phyloP scores from a whole-genome alignment of 1,284 basidiomycete genomes.

The Moesziomyces sp. region DNA sequence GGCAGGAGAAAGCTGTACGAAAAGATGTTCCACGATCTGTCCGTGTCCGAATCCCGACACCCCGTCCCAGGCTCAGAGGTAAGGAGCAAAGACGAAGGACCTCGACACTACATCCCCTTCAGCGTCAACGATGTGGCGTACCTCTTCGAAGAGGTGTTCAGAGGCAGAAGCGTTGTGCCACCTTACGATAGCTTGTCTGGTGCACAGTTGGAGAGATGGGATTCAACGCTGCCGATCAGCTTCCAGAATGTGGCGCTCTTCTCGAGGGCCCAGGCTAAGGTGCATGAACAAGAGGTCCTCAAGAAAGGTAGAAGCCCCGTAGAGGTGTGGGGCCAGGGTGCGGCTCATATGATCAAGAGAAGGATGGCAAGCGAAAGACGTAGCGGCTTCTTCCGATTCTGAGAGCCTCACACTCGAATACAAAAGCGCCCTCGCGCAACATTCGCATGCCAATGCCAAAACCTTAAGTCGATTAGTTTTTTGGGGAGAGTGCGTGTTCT shows the following conservation, averaged over 20 bases:
- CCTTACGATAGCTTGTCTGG: constrained; percentile 54
- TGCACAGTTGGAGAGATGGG: constrained; percentile 61
- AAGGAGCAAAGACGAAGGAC: not conserved
- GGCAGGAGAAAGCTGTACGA: constrained; percentile 61
- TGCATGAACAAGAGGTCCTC: constrained; percentile 60
- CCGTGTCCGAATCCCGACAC: constrained; percentile 37
- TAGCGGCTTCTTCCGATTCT: constrained; percentile 49
- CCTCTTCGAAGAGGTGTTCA: constrained; percentile 64
- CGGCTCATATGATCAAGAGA: constrained; percentile 50
- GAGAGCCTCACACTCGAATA: not conserved
- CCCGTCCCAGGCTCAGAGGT: constrained; percentile 19
- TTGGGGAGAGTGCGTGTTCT: not conserved
- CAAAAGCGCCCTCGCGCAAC: too few relatives aligned
- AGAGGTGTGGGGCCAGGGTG: constrained; percentile 62
- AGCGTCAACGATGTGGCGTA: constrained; percentile 62
- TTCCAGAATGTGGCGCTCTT: constrained; percentile 64
- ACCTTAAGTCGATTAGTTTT: too few relatives aligned
- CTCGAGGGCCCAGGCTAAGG: constrained; percentile 52
- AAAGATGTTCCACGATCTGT: constrained; percentile 47
- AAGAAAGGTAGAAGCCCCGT: constrained; percentile 50
- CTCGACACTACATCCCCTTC: constrained; percentile 54
- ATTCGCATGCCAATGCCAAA: not conserved
- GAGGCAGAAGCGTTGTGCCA: constrained; percentile 58
- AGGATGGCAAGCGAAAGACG: constrained; percentile 58
- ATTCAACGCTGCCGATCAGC: constrained; percentile 58